These are phyloP conservation scores for Sextonia rubra DNA, from an alignment of 164 flowering plant genomes.

Conservation along the genomic window DNA sequence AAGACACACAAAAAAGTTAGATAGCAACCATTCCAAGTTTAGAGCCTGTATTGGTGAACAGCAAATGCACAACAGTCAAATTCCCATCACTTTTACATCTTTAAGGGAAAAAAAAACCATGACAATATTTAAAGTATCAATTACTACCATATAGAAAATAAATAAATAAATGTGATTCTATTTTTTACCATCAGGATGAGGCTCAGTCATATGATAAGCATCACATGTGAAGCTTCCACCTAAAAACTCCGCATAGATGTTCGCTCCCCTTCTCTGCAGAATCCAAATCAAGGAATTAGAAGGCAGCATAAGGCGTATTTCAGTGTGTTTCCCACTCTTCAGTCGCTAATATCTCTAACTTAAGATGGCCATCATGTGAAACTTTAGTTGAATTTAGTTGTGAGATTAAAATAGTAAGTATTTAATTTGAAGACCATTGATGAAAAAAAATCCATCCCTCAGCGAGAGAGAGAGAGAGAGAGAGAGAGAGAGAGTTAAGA, in stretches of 20 bases:
- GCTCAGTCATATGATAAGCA: slow-evolving; percentile 99
- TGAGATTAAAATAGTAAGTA: not conserved
- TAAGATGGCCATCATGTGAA: not conserved
- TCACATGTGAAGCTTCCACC: slow-evolving; percentile 96
- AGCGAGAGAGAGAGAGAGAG: not conserved
- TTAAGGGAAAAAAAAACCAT: too few relatives aligned
- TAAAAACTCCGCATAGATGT: slow-evolving; percentile 91
- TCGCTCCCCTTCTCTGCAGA: slow-evolving; percentile 80
- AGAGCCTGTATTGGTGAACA: too few relatives aligned
- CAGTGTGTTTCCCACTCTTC: too few relatives aligned
- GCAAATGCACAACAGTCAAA: too few relatives aligned
- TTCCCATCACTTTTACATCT: too few relatives aligned
- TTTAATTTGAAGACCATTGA: not conserved
- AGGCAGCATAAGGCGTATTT: not conserved
- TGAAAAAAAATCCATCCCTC: too few relatives aligned
- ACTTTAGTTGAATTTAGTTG: not conserved
- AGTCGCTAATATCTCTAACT: not conserved
- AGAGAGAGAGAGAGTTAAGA: not conserved
- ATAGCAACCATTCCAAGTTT: too few relatives aligned
- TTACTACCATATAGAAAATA: too few relatives aligned
- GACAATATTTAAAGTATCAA: not conserved
- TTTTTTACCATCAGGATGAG: slow-evolving; percentile 79
- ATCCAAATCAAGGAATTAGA: not conserved
- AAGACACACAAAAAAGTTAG: too few relatives aligned
- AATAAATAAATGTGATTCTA: not conserved